Evolutionary conservation across 768 basidiomycete genomes (phyloP).

Genomic region (Cyclocybe cylindracea): DNA sequence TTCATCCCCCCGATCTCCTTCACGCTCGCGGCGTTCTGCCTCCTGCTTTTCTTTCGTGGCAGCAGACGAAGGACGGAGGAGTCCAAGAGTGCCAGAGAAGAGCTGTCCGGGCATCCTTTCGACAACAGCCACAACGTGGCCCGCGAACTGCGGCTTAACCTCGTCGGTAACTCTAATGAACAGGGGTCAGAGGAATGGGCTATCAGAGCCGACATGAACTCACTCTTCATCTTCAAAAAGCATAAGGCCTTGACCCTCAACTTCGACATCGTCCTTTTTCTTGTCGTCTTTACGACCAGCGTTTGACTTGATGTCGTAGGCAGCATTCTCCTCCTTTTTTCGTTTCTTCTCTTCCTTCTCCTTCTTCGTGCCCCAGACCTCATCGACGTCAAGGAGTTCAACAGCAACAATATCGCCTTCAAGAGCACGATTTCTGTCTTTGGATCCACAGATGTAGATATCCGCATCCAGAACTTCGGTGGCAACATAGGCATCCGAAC

Average conservation of each 20-base stretch:
- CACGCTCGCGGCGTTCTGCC: slow-evolving; percentile 94
- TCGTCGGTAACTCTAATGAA: slow-evolving; percentile 87
- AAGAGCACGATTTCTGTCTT: slow-evolving; percentile 96
- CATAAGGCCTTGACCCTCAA: slow-evolving; percentile 96
- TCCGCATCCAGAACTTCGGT: slow-evolving; percentile 98
- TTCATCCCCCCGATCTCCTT: slow-evolving; percentile 88
- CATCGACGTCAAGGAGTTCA: slow-evolving; percentile 95
- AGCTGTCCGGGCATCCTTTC: slow-evolving; percentile 99
- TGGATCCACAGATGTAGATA: slow-evolving; percentile 98
- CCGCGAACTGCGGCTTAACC: slow-evolving; percentile 96
- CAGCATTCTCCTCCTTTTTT: slow-evolving; percentile 99
- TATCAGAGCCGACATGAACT: slow-evolving; percentile 19
- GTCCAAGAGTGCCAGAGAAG: slow-evolving; percentile 95
- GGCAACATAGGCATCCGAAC: slow-evolving; percentile 97
- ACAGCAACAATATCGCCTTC: slow-evolving; percentile 99
- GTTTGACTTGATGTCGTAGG: slow-evolving; percentile 80
- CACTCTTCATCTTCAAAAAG: slow-evolving; percentile 98
- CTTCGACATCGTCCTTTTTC: slow-evolving; percentile 99
- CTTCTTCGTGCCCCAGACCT: slow-evolving; percentile 98
- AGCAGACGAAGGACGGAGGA: slow-evolving; percentile 92
- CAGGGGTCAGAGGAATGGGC: slow-evolving; percentile 3
- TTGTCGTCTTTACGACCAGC: slow-evolving; percentile 92
- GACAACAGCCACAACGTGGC: slow-evolving; percentile 99
- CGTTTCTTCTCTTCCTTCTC: slow-evolving; percentile 99
- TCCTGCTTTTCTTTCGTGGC: slow-evolving; percentile 99